Percentiles rank a stretch among this genome's conserved stretches.
Evolutionary conservation across 176 grass and related monocot genomes (phyloP).

Genomic region (Puccinellia tenuiflora): DNA sequence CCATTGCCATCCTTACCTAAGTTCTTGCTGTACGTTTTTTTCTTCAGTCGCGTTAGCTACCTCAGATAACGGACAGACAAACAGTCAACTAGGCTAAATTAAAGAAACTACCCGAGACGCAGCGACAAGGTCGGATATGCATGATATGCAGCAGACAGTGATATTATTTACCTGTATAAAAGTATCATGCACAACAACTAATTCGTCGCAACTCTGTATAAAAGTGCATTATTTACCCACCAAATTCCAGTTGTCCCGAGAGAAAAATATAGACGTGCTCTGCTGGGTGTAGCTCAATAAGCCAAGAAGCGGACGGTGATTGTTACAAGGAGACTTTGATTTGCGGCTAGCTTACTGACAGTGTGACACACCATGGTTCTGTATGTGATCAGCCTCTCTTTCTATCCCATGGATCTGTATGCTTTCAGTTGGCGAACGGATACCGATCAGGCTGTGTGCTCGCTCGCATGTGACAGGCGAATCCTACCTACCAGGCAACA

Average conservation of each 20-base stretch:
- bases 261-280: background rate
- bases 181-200: background rate
- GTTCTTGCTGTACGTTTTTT: background rate
- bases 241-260: background rate
- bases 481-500: background rate
- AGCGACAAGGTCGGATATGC: background rate
- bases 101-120: no score
- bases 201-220: background rate
- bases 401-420: no score
- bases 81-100: background rate
- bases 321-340: background rate
- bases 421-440: background rate
- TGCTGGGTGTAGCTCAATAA: background rate
- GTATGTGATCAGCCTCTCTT: background rate
- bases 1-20: no score
- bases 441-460: background rate
- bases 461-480: background rate
- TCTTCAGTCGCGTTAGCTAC: background rate
- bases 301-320: background rate
- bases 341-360: background rate
- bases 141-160: background rate
- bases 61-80: background rate
- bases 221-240: background rate
- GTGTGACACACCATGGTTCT: background rate
- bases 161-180: no score